Conservation (phyloP, 352 stramenopile species). For the Phytophthora gonapodyides region DNA sequence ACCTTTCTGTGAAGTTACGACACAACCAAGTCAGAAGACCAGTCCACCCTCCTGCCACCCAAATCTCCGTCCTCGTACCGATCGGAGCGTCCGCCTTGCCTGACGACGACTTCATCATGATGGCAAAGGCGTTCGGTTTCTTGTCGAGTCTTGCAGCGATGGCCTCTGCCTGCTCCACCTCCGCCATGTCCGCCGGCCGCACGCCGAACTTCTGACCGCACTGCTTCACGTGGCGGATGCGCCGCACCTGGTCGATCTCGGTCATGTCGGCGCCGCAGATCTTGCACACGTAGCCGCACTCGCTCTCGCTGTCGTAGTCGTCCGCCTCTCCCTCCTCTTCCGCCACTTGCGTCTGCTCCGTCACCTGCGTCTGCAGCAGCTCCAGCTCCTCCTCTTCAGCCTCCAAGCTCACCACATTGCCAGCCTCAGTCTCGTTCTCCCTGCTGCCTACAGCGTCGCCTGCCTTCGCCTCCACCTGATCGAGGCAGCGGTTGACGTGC, state of each 20-base stretch:
- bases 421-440: slow-evolving; percentile 1
- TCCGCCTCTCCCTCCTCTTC: background rate
- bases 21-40: slow-evolving; percentile 10
- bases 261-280: slow-evolving; percentile 69
- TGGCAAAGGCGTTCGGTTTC: slow-evolving; percentile 49
- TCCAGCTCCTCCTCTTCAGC: slow-evolving; percentile 6
- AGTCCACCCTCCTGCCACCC: background rate
- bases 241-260: slow-evolving; percentile 38
- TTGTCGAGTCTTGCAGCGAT: slow-evolving; percentile 23
- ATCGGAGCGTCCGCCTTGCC: slow-evolving; percentile 13
- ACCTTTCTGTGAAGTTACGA: slow-evolving; percentile 23
- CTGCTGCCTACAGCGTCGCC: background rate
- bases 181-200: slow-evolving; percentile 48
- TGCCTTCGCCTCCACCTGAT: slow-evolving; percentile 24
- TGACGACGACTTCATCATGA: slow-evolving; percentile 63
- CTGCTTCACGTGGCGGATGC: slow-evolving; percentile 83
- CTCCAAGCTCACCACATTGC: background rate
- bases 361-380: slow-evolving; percentile 10
- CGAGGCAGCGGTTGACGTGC: slow-evolving; percentile 76
- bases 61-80: slow-evolving; percentile 7
- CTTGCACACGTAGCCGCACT: slow-evolving; percentile 55
- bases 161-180: slow-evolving; percentile 33
- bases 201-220: slow-evolving; percentile 77
- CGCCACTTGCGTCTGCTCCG: background rate
- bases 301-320: slow-evolving; percentile 18